Conservation (phyloP, 2,329 filamentous ascomycete genomes). For the Fusarium palustre region DNA sequence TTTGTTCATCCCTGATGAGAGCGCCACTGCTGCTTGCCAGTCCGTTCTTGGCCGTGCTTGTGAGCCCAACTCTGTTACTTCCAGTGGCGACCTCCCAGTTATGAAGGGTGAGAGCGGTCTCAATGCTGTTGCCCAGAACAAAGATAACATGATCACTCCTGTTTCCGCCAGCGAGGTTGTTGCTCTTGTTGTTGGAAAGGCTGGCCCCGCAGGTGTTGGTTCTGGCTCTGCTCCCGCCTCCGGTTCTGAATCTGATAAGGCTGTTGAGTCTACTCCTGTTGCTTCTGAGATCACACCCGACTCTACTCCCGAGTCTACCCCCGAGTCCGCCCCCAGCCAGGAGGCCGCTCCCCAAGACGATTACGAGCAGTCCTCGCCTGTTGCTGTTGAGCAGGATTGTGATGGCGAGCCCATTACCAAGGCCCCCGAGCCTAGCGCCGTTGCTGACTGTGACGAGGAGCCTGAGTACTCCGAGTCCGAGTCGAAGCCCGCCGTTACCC, state of each 20-base stretch:
- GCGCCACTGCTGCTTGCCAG: slow-evolving; percentile 34
- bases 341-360: background rate
- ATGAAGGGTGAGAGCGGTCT: slow-evolving; percentile 39
- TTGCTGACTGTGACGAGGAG: slow-evolving; percentile 3
- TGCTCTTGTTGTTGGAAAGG: slow-evolving; percentile 40
- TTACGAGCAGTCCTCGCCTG: background rate
- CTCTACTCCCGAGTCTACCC: background rate
- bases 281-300: background rate
- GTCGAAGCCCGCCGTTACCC: background rate
- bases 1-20: slow-evolving; percentile 37
- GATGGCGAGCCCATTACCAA: background rate
- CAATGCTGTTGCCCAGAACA: slow-evolving; percentile 19
- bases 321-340: background rate
- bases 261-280: background rate
- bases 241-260: slow-evolving; percentile 1
- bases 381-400: background rate
- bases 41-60: slow-evolving; percentile 42
- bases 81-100: slow-evolving; percentile 43
- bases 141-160: slow-evolving; percentile 42
- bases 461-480: background rate
- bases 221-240: slow-evolving; percentile 29
- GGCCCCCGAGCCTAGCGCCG: background rate
- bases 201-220: slow-evolving; percentile 45
- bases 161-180: slow-evolving; percentile 44
- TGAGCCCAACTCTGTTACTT: slow-evolving; percentile 35